These are phyloP conservation scores for Verbascum thapsus DNA, from an alignment of 257 asterid species.

Conservation along the genomic window DNA sequence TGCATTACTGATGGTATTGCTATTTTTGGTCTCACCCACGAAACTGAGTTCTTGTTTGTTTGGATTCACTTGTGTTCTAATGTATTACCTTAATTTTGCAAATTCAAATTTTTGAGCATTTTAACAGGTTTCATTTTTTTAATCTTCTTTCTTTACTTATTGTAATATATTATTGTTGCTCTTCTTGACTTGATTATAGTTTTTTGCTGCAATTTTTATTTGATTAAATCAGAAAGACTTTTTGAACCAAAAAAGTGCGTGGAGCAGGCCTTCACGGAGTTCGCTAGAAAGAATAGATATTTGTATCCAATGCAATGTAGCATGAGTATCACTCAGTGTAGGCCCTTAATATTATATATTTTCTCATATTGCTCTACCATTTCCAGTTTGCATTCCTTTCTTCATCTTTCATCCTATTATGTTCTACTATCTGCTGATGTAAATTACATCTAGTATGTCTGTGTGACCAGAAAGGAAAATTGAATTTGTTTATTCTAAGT, in stretches of 20 bases:
- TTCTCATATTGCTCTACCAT: slow-evolving; percentile 25
- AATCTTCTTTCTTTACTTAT: slow-evolving; percentile 8
- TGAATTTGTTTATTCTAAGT: slow-evolving; percentile 6
- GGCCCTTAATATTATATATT: slow-evolving; percentile 20
- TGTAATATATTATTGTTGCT: background rate
- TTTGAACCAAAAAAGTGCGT: slow-evolving; percentile 44
- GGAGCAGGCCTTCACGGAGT: slow-evolving; percentile 41
- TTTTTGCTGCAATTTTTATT: slow-evolving; percentile 39
- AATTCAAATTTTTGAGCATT: slow-evolving; percentile 4
- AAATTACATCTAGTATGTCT: slow-evolving; percentile 6
- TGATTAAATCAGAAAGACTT: slow-evolving; percentile 38
- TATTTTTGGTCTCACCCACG: background rate
- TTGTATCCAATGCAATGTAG: slow-evolving; percentile 39
- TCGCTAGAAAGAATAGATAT: slow-evolving; percentile 30
- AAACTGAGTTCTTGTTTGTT: slow-evolving; percentile 2
- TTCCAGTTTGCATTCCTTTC: slow-evolving; percentile 14
- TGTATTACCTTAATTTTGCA: background rate
- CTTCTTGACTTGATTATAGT: slow-evolving; percentile 13
- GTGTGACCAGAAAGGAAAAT: slow-evolving; percentile 23
- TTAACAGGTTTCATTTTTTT: slow-evolving; percentile 3
- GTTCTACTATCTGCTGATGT: slow-evolving; percentile 22
- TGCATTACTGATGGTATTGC: background rate
- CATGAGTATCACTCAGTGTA: slow-evolving; percentile 13
- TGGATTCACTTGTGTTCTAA: background rate
- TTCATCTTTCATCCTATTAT: slow-evolving; percentile 3